phyloP scores from a whole-genome alignment of 768 basidiomycete genomes.

The Gymnopilus dilepis region DNA sequence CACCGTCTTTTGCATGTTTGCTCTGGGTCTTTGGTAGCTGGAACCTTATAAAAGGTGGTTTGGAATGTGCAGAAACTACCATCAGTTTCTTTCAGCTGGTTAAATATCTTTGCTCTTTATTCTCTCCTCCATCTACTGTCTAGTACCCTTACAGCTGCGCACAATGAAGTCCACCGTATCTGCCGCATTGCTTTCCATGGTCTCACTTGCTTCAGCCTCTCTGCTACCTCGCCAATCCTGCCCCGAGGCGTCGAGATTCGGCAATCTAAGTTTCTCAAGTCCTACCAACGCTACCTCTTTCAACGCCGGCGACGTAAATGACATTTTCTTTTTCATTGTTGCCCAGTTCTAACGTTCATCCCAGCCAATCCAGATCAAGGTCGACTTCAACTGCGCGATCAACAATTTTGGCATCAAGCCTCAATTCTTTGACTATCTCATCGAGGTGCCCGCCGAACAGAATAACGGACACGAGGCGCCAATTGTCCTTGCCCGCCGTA shows the following conservation, averaged over 20 bases:
- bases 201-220: constrained; percentile 4
- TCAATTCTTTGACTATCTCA: constrained; percentile 12
- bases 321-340: background rate
- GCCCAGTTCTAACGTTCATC: background rate
- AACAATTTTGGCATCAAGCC: constrained; percentile 9
- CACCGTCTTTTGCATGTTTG: no score
- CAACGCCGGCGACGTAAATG: constrained; percentile 17
- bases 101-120: no score
- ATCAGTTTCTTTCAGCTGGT: no score
- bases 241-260: constrained; percentile 10
- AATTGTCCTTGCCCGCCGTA: constrained; percentile 14
- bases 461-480: constrained; percentile 15
- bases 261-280: background rate
- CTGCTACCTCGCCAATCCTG: constrained; percentile 5
- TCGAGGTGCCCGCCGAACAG: background rate
- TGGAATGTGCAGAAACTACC: no score
- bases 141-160: background rate
- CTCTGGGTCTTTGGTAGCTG: no score
- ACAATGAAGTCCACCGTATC: constrained; percentile 12
- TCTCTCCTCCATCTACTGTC: background rate
- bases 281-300: constrained; percentile 5
- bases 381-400: constrained; percentile 14
- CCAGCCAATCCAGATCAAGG: constrained; percentile 6
- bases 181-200: constrained; percentile 7
- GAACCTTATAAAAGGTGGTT: no score